A percentile compares a stretch with the other conserved stretches of the same genome.
These are phyloP conservation scores for Coleophoma cylindrospora DNA, from an alignment of 2,329 filamentous ascomycete genomes.

Conservation along the genomic window DNA sequence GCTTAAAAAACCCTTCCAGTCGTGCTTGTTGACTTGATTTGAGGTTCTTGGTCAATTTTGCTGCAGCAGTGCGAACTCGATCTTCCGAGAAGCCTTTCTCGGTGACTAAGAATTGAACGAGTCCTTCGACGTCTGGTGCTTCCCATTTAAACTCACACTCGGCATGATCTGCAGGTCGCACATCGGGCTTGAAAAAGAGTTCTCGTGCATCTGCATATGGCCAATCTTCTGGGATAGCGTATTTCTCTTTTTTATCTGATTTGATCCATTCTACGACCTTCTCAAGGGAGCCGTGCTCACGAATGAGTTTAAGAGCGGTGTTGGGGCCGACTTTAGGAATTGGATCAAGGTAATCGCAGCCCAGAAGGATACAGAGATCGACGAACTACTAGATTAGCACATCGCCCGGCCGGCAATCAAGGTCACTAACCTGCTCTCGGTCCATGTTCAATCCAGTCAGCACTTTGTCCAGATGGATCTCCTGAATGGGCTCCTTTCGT, in stretches of 20 bases:
- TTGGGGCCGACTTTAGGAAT: conserved; percentile 91
- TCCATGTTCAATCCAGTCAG: conserved; percentile 88
- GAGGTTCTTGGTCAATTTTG: conserved; percentile 80
- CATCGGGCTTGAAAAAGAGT: conserved; percentile 88
- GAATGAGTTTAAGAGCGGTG: conserved; percentile 89
- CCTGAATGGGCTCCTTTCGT: conserved; percentile 94
- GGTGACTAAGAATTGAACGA: conserved; percentile 82
- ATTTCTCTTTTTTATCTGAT: conserved; percentile 73
- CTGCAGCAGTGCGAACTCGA: conserved; percentile 73
- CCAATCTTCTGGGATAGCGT: conserved; percentile 90
- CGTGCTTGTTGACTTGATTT: conserved; percentile 88
- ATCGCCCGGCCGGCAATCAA: neutral
- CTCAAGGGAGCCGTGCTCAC: conserved; percentile 84
- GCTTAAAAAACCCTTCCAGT: conserved; percentile 96
- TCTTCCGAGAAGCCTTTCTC: conserved; percentile 99
- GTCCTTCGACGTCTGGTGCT: conserved; percentile 80
- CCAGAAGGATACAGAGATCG: conserved; percentile 93
- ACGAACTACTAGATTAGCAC: conserved; percentile 63
- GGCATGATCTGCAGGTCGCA: conserved; percentile 74
- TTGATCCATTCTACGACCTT: conserved; percentile 78
- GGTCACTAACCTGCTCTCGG: conserved; percentile 61
- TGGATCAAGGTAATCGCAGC: conserved; percentile 96
- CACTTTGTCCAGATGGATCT: conserved; percentile 84
- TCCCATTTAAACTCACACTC: conserved; percentile 99
- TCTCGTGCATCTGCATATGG: conserved; percentile 87